Base-by-base conservation (phyloP, 306 rosid genomes). In the Medicago lupulina region DNA sequence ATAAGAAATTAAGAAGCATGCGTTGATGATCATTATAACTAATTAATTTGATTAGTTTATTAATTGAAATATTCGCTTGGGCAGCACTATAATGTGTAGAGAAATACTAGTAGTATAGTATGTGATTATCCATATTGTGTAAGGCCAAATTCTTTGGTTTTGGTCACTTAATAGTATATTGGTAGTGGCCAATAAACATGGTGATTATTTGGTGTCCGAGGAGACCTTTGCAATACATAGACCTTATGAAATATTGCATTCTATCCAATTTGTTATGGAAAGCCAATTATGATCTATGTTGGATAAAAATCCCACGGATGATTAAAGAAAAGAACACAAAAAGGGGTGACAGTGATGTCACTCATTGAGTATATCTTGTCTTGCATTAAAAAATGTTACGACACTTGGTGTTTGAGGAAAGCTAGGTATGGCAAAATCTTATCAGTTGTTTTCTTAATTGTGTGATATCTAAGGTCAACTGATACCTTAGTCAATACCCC, bases 371-470 rank as follows among this genome's bases (percentile, higher is more conserved):
- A 21, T 61, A 67, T 53, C 63, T 65, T 63, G 43, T 55, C 59
- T 67, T 74, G 65, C 50, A 66, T 64, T 23, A 57, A 36, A 18
- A n/a, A 17, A 40, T 39, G 49, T 34, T 41, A 69, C 34, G 78
- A 76, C 83, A 41, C 80, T 76, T 88, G 58, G 79, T 81, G 86
- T 79, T 62, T 61, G 19, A 71, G 71, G 83, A 83, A 83, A 83
- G 81, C 55, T 40, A 44, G 38, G 58, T 51, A n/a, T 64, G 36
- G 8, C 39, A 46, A 75, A 78, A 81, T 71, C 83, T 81, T 73
- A 73, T 81, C 13, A 40, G 34, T 10, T 41, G 2, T 66, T 18
- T 66, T 38, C 14, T 41, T 21, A 67, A 12, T 43, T 9, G 55
- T 21, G 39, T 19, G 8, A 19, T 67, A 21, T 39, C 2, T 10